These are phyloP conservation scores for Tremella fuciformis DNA, from an alignment of 768 basidiomycete species.

Conservation along the genomic window DNA sequence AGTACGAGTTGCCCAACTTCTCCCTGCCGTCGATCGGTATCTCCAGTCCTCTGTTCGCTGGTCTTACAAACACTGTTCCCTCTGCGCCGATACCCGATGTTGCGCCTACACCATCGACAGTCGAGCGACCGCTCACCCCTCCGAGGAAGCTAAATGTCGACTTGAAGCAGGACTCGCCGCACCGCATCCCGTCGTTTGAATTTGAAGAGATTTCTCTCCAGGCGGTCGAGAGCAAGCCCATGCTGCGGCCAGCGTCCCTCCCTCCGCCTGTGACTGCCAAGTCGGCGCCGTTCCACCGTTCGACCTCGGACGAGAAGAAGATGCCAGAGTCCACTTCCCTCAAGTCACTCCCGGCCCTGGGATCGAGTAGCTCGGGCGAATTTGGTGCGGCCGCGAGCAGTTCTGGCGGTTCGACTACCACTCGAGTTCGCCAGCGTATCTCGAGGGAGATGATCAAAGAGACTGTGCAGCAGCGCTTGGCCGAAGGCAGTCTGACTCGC, in stretches of 20 bases:
- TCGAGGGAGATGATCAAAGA: constrained; percentile 49
- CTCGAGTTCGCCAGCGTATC: constrained; percentile 48
- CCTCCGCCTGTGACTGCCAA: neutral
- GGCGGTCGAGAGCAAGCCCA: neutral
- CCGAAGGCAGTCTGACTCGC: constrained; percentile 34
- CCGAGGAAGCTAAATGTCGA: constrained; percentile 16
- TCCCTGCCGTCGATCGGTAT: constrained; percentile 43
- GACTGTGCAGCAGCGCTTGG: constrained; percentile 44
- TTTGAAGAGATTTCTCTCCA: constrained; percentile 38
- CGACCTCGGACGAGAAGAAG: neutral
- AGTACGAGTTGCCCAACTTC: constrained; percentile 39
- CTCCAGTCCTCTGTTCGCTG: constrained; percentile 44
- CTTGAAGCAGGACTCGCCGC: constrained; percentile 33
- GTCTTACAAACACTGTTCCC: constrained; percentile 22
- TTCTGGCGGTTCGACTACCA: constrained; percentile 21
- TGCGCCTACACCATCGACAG: neutral
- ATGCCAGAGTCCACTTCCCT: neutral
- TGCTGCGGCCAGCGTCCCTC: neutral
- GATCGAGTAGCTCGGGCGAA: neutral
- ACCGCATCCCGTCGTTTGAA: constrained; percentile 48
- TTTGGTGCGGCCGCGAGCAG: neutral
- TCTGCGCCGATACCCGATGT: constrained; percentile 22
- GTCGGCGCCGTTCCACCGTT: neutral
- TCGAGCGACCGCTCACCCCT: constrained; percentile 40
- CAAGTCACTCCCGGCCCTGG: constrained; percentile 1